These are phyloP conservation scores for Globisporangium paroecandrum DNA, from an alignment of 352 stramenopile genomes.

Conservation along the genomic window DNA sequence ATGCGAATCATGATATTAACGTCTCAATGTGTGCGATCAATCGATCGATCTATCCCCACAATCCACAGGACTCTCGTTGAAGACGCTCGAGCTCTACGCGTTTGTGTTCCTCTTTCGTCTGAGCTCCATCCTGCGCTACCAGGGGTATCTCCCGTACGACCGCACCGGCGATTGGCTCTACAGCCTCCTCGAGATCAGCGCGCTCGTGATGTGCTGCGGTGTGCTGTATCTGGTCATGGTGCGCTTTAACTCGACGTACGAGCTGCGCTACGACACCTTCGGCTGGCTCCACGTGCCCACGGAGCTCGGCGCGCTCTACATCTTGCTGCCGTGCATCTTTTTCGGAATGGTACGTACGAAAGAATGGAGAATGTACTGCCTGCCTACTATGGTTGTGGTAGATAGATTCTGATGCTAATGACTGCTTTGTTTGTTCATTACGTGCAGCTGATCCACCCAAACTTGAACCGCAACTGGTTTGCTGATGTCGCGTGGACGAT, in stretches of 20 bases:
- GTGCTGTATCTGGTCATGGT: slow-evolving; percentile 91
- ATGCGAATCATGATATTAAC: background rate
- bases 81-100: slow-evolving; percentile 97
- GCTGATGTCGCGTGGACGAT: slow-evolving; percentile 97
- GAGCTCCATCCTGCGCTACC: slow-evolving; percentile 96
- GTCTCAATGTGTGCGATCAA: background rate
- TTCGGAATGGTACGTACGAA: slow-evolving; percentile 66
- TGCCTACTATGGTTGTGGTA: background rate
- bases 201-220: slow-evolving; percentile 82
- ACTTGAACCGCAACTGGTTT: slow-evolving; percentile 96
- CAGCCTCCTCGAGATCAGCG: slow-evolving; percentile 93
- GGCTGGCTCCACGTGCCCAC: slow-evolving; percentile 86
- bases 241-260: slow-evolving; percentile 95
- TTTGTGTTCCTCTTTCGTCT: slow-evolving; percentile 97
- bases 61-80: slow-evolving; percentile 87
- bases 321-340: slow-evolving; percentile 84
- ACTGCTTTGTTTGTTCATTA: slow-evolving; percentile 28
- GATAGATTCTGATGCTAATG: slow-evolving; percentile 21
- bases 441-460: slow-evolving; percentile 91
- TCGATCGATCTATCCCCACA: slow-evolving; percentile 11
- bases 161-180: slow-evolving; percentile 98
- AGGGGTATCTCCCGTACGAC: slow-evolving; percentile 93
- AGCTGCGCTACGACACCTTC: slow-evolving; percentile 95
- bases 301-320: slow-evolving; percentile 82
- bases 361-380: background rate